phyloP scores from a whole-genome alignment of 2,329 filamentous ascomycete species.

The Aspergillus ruber region DNA sequence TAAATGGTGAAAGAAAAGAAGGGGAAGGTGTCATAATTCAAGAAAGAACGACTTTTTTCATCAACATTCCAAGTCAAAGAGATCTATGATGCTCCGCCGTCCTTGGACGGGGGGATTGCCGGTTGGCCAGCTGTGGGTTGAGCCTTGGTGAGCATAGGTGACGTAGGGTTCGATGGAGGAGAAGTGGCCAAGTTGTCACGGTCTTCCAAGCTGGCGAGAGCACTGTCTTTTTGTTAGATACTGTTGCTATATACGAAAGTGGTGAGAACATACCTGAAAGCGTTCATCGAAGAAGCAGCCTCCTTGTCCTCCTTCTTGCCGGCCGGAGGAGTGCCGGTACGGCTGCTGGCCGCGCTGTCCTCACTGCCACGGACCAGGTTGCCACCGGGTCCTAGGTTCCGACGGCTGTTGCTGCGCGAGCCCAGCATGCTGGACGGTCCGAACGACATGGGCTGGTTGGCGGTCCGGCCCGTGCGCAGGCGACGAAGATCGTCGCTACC shows the following conservation, averaged over 20 bases:
- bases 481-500: slow-evolving; percentile 86
- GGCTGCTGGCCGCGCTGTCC: slow-evolving; percentile 80
- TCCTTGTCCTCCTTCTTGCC: slow-evolving; percentile 57
- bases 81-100: slow-evolving; percentile 36
- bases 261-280: slow-evolving; percentile 70
- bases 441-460: slow-evolving; percentile 59
- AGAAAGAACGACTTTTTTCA: slow-evolving; percentile 23
- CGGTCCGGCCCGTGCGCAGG: slow-evolving; percentile 58
- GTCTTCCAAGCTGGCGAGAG: slow-evolving; percentile 43
- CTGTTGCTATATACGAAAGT: not conserved
- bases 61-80: slow-evolving; percentile 28
- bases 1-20: slow-evolving; percentile 3
- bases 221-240: slow-evolving; percentile 24
- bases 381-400: slow-evolving; percentile 64
- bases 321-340: slow-evolving; percentile 77
- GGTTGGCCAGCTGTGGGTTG: slow-evolving; percentile 39
- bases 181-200: slow-evolving; percentile 42
- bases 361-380: slow-evolving; percentile 68
- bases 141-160: slow-evolving; percentile 41
- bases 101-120: slow-evolving; percentile 39
- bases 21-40: slow-evolving; percentile 27
- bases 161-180: slow-evolving; percentile 43
- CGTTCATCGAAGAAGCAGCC: slow-evolving; percentile 69
- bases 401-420: slow-evolving; percentile 81
- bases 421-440: slow-evolving; percentile 83